These are phyloP conservation scores for Solanum rostratum DNA, from an alignment of 257 asterid genomes.

Conservation along the genomic window DNA sequence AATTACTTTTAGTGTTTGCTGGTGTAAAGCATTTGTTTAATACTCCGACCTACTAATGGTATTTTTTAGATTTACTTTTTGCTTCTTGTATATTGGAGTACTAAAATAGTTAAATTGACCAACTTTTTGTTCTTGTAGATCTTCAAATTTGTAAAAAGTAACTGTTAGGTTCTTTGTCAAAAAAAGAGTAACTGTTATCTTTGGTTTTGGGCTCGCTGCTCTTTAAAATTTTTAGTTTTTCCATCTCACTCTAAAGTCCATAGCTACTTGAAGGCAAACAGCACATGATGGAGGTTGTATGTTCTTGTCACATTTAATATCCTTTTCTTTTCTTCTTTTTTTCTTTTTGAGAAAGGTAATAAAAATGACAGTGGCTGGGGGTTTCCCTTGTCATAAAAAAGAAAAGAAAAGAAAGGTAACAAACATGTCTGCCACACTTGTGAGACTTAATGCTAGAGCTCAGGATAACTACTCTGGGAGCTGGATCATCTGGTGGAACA, in stretches of 20 bases:
- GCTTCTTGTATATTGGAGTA: not conserved
- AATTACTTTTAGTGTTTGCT: not conserved
- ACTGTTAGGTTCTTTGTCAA: not conserved
- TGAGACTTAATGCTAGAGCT: conserved; percentile 25
- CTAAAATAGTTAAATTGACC: not conserved
- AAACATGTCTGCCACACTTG: not conserved
- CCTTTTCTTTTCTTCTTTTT: not conserved
- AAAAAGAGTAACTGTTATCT: not conserved
- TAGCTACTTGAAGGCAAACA: not conserved
- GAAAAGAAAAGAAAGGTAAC: not conserved
- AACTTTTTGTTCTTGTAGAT: not conserved
- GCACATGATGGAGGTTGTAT: not conserved
- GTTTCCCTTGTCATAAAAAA: too few relatives aligned
- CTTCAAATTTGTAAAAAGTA: not conserved
- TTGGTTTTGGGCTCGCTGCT: not conserved
- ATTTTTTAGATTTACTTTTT: not conserved
- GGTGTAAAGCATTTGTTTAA: not conserved
- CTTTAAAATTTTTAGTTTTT: not conserved
- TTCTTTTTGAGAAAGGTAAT: not conserved
- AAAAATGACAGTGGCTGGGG: not conserved
- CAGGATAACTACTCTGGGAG: conserved; percentile 80
- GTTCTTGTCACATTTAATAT: not conserved
- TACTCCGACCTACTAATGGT: not conserved
- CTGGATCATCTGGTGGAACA: conserved; percentile 58
- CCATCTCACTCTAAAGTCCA: not conserved